Evolutionary conservation across 78 protist species (phyloP).

Genomic region (Tieghemostelium lacteum): DNA sequence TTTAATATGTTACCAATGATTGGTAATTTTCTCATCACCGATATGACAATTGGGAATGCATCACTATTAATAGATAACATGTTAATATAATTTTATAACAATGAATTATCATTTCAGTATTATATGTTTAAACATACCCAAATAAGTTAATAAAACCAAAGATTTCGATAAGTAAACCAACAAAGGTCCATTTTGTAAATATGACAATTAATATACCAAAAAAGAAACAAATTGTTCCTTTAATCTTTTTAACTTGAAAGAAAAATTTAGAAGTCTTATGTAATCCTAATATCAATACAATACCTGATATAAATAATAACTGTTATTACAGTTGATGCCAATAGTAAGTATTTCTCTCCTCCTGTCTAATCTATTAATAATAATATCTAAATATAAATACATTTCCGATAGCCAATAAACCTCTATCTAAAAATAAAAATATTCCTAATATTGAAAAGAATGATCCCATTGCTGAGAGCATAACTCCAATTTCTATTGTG

Average conservation of each 20-base stretch:
- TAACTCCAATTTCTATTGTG: slow-evolving; percentile 91
- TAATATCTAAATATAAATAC: slow-evolving; percentile 23
- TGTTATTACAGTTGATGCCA: not conserved
- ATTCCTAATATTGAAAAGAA: slow-evolving; percentile 84
- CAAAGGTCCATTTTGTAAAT: slow-evolving; percentile 61
- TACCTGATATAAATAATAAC: slow-evolving; percentile 86
- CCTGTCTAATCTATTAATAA: not conserved
- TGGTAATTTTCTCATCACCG: slow-evolving; percentile 69
- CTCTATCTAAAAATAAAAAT: slow-evolving; percentile 86
- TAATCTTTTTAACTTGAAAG: slow-evolving; percentile 78
- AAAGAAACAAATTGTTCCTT: slow-evolving; percentile 86
- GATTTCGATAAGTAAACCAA: slow-evolving; percentile 69
- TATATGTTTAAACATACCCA: slow-evolving; percentile 60
- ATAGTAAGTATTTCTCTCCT: not conserved
- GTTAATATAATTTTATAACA: not conserved
- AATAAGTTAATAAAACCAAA: slow-evolving; percentile 90
- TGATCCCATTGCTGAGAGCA: slow-evolving; percentile 85
- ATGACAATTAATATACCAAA: slow-evolving; percentile 82
- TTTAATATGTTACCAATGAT: slow-evolving; percentile 70
- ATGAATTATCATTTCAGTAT: not conserved
- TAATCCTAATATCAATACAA: slow-evolving; percentile 77
- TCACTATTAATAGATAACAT: slow-evolving; percentile 16
- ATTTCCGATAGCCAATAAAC: slow-evolving; percentile 88
- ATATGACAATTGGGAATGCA: slow-evolving; percentile 80
- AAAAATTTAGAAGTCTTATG: slow-evolving; percentile 73